Evolutionary conservation across 371 early-diverging fungal genomes (phyloP), one percentile per base, ranked within the genome.

Genomic region (Mucor sp.): DNA sequence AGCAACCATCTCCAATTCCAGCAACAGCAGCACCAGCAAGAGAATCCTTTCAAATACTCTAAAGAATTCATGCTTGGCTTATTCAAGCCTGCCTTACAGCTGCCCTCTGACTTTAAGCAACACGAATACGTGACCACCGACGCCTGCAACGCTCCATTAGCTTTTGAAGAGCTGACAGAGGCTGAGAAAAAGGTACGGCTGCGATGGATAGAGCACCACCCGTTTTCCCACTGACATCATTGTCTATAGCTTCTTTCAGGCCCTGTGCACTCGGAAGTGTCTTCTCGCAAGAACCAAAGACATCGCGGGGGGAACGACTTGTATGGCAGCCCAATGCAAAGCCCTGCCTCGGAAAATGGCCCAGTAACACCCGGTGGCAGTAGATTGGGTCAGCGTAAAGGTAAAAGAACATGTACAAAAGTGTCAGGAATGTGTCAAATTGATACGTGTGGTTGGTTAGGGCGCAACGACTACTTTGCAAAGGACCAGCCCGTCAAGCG

Each of bases 21-120:
- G 69, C 62, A 66, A 15, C 60, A 62, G 44, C 60, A 62, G 48
- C 63, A 62, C 65, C 60, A 67, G 21, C 66, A 71, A 14, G 63
- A 76, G 33, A 87, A 84, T 66, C 84, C 88, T 4, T 89, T 86
- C 74, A 88, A 84, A 83, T 94, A 92, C 75, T 87, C 90, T n/a
- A 91, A 90, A 68, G 94, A 92, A 33, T 81, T 85, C 59, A 92
- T 94, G 92, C 80, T 94, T n/a, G 83, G 85, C 28, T 81, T 94
- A 58, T 94, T 85, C 74, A 85, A 82, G 43, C 87, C 89, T 9
- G 78, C 79, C 44, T 53, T 50, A 12, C 87, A 79, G 35, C 64
- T 89, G 32, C 87, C 91, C 33, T 77, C 86, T 35, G 89, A 89
- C 63, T 91, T 94, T 74, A 89, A 91, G 60, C 80, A 83, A 44